Evolutionary conservation across 1,284 basidiomycete species (phyloP), one percentile per base, ranked within the genome.

Genomic region (Ceratobasidium theobromae): DNA sequence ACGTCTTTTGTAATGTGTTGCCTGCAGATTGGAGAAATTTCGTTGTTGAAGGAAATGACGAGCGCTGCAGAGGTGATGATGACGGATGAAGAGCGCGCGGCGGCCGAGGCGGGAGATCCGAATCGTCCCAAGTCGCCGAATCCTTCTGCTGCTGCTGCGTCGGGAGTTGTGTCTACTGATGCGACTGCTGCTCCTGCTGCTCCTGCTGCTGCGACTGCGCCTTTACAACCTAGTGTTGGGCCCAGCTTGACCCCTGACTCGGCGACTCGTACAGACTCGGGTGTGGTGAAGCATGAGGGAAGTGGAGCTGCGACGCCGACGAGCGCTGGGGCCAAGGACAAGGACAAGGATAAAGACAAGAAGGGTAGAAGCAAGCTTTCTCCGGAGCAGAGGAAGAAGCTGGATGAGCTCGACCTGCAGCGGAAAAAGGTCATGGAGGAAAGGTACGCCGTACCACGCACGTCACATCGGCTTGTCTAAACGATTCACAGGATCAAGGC

Each of bases 11-110:
- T n/a, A n/a, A n/a, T n/a, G n/a, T n/a, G n/a, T n/a, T n/a, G n/a
- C n/a, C n/a, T 32, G 41, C 73, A 94, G 89, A 94, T 96, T 70
- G 93, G 93, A 67, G 93, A 95, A 78, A 95, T 96, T 57, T 90
- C 91, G 2, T 81, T 96, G 53, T 91, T 95, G 86, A 95, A 94
- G 73, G 91, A 93, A 72, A 91, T 93, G 88, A 90, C 89, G 1
- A 82, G 81, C 23, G 83, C 86, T 21, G 89, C 89, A n/a, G 84
- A 86, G 32, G 86, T 86, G 1, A 87, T 92, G 81, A 87, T 89
- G 82, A 86, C 89, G 0, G 93, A 96, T 4, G 95, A 98, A 75
- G 95, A 98, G 76, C 89, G 89, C 76, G 89, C 88, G 12, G 93
- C 93, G 81, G 68, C 83, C 86, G 76, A 87, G 87, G 78, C 77